Evolutionary conservation across 306 rosid species (phyloP).

Genomic region (Comarum palustre): DNA sequence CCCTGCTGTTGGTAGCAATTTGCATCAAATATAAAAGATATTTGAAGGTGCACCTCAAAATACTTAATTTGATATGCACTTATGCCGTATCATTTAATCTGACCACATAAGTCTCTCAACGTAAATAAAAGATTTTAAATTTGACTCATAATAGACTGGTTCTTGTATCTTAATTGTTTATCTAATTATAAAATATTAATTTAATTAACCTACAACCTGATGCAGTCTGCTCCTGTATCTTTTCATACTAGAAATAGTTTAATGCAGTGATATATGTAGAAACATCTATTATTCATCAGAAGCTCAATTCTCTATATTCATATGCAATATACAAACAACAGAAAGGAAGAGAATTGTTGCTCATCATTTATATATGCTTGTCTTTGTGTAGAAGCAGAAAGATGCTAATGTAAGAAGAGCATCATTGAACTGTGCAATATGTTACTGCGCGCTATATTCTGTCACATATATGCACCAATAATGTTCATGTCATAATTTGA

Average conservation of each 20-base stretch:
- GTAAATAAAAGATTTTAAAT: no score
- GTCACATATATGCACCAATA: slow-evolving; percentile 10
- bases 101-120: no score
- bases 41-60: slow-evolving; percentile 5
- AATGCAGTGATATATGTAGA: no score
- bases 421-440: not conserved
- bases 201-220: no score
- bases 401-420: not conserved
- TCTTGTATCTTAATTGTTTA: no score
- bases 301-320: not conserved
- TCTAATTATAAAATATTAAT: no score
- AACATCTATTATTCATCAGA: no score
- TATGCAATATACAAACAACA: not conserved
- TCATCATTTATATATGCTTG: not conserved
- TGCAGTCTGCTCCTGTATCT: no score
- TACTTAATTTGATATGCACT: no score
- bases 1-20: slow-evolving; percentile 23
- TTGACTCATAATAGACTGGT: no score
- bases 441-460: slow-evolving; percentile 14
- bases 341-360: not conserved
- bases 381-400: not conserved
- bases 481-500: not conserved
- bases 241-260: no score
- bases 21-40: slow-evolving; percentile 24
- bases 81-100: no score